A percentile compares a stretch with the other conserved stretches of the same genome.
phyloP scores from a whole-genome alignment of 2,329 filamentous ascomycete species.

The Diplocarpon mali region DNA sequence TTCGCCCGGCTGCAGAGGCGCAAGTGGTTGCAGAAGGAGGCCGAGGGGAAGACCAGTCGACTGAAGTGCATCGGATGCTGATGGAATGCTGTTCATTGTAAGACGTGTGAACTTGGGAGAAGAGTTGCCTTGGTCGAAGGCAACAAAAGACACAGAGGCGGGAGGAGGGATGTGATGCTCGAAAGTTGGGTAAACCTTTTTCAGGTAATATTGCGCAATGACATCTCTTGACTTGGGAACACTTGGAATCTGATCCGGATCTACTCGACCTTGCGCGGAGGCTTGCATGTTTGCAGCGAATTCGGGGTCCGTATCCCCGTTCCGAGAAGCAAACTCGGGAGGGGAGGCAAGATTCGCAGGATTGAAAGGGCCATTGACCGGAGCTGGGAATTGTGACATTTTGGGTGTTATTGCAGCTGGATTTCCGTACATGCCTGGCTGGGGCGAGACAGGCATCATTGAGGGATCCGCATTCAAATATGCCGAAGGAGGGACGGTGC shows the following conservation, averaged over 20 bases:
- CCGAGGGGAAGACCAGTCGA: slow-evolving; percentile 79
- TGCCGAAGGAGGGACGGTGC: slow-evolving; percentile 41
- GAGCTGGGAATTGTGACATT: slow-evolving; percentile 50
- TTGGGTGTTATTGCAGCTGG: slow-evolving; percentile 34
- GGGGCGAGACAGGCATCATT: slow-evolving; percentile 26
- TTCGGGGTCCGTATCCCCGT: slow-evolving; percentile 27
- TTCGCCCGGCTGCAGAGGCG: slow-evolving; percentile 73
- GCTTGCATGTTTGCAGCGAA: slow-evolving; percentile 40
- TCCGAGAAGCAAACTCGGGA: slow-evolving; percentile 37
- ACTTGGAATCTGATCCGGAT: slow-evolving; percentile 87
- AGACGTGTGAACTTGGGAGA: slow-evolving; percentile 89
- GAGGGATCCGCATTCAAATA: slow-evolving; percentile 47
- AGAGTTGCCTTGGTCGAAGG: slow-evolving; percentile 92
- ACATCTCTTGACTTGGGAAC: slow-evolving; percentile 76
- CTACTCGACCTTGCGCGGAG: slow-evolving; percentile 63
- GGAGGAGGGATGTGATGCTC: slow-evolving; percentile 88
- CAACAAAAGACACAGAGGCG: slow-evolving; percentile 77
- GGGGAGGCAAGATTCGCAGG: slow-evolving; percentile 32
- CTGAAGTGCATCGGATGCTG: slow-evolving; percentile 65
- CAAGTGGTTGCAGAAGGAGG: slow-evolving; percentile 79
- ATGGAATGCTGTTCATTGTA: slow-evolving; percentile 87
- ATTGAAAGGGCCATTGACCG: slow-evolving; percentile 41
- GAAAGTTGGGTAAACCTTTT: slow-evolving; percentile 87
- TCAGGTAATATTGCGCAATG: slow-evolving; percentile 73
- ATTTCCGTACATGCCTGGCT: slow-evolving; percentile 36